Percentiles rank a stretch among this genome's conserved stretches.
These are phyloP conservation scores for Geotrichum candidum DNA, from an alignment of 1,139 yeast species.

Conservation along the genomic window DNA sequence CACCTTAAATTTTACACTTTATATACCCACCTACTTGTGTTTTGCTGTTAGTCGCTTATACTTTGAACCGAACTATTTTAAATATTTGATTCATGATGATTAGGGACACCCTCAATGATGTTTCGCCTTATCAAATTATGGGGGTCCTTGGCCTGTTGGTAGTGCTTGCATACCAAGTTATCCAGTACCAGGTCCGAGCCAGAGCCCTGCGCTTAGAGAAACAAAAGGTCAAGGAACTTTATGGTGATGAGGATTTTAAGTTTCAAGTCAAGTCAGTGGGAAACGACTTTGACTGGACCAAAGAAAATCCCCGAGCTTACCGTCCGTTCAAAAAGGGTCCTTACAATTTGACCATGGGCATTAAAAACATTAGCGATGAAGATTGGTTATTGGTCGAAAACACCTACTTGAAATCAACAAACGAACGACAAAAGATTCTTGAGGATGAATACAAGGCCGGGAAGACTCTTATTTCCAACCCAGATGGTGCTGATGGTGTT, in stretches of 20 bases:
- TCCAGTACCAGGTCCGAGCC: background rate
- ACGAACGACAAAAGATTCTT: constrained; percentile 41
- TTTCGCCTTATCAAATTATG: background rate
- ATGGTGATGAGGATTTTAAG: background rate
- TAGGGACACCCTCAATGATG: background rate
- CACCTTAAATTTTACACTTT: too few relatives aligned
- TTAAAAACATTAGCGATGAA: constrained; percentile 47
- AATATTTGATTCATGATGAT: background rate
- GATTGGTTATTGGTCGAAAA: constrained; percentile 69
- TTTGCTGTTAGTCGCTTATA: background rate
- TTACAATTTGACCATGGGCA: constrained; percentile 65
- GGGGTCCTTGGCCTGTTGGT: background rate
- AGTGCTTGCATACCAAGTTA: background rate
- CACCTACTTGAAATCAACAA: constrained; percentile 46
- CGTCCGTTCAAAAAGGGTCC: constrained; percentile 60
- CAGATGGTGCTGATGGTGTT: constrained; percentile 44
- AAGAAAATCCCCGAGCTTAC: constrained; percentile 44
- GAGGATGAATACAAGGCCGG: constrained; percentile 41
- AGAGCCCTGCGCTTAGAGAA: background rate
- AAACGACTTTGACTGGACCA: constrained; percentile 41
- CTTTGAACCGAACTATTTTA: background rate
- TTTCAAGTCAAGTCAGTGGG: background rate
- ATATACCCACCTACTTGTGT: background rate
- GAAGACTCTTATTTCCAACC: constrained; percentile 36
- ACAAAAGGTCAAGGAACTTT: background rate